Base-by-base conservation (phyloP, 2,329 filamentous ascomycete species). In the Fonsecaea pedrosoi region DNA sequence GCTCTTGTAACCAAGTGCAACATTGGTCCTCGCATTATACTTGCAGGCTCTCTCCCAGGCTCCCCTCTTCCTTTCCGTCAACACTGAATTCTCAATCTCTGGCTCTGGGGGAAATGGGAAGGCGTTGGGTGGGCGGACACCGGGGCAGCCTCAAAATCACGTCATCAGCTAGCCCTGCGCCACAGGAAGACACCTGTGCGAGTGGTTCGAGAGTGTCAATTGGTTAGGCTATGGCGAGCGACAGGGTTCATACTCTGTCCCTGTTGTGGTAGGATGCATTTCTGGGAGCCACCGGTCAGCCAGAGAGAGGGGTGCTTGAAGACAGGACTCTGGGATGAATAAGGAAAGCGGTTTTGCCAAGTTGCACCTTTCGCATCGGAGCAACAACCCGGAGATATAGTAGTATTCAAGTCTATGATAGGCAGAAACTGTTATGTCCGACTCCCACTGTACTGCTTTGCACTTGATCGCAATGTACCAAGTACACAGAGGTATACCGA, bases 111-210 rank as follows among this genome's bases (percentile, higher is more conserved):
- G 45, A 30, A 50, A 50, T 50, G 45, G 25, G 18, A 25, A 50
- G 45, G 45, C 45, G n/a, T 42, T 42, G 40, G 8, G 15, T n/a
- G 40, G 40, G 6, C 40, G 15, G 7, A 25, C 4, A 25, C 4
- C 13, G 40, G 40, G 42, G 45, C 45, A 50, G 45, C 45, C 45
- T 50, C 45, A 50, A 48, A 50, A 50, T 50, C 45, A 25, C 45
- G 45, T 50, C 45, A 50, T 50, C 9, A 4, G 45, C 45, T 50
- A 50, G 45, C 45, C 45, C n/a, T 50, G 18, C 45, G 45, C 45
- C 45, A 50, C 45, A 50, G 3, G 10, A 5, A 12, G 18, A 50
- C 25, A 25, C 25, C 25, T 0, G 25, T 25, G 25, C 25, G 0
- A 25, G 25, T 25, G 25, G 25, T 25, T 25, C 25, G 25, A 25